Evolutionary conservation across 2,329 filamentous ascomycete genomes (phyloP).

Genomic region (Aspergillus carbonarius): DNA sequence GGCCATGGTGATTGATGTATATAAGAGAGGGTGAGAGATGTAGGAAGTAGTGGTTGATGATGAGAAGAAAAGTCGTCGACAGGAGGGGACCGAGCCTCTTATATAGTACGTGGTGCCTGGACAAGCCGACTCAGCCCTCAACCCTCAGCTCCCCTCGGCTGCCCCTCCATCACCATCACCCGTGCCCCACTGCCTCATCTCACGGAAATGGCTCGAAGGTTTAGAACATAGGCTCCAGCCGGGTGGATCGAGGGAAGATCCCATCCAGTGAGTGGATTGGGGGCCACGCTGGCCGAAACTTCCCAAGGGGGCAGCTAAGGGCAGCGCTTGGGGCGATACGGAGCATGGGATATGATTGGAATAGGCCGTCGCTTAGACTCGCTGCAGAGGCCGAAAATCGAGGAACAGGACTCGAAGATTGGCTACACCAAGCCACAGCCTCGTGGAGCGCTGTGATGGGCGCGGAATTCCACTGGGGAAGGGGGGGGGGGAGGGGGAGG

Average conservation of each 20-base stretch:
- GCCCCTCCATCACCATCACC: neutral
- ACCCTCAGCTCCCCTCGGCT: neutral
- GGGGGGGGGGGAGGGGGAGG: neutral
- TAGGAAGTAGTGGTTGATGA: slow-evolving; percentile 2
- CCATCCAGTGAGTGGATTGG: neutral
- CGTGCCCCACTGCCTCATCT: slow-evolving; percentile 1
- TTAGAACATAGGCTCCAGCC: neutral
- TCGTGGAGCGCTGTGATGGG: neutral
- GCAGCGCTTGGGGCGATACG: neutral
- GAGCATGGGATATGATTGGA: neutral
- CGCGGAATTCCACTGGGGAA: neutral
- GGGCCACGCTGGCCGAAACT: neutral
- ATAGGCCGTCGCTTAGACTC: neutral
- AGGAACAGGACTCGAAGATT: neutral
- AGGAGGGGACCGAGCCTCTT: slow-evolving; percentile 1
- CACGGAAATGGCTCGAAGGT: neutral
- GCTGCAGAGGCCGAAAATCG: neutral
- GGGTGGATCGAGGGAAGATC: slow-evolving; percentile 7
- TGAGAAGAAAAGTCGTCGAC: neutral
- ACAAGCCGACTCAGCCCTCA: neutral
- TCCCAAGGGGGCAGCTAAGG: neutral
- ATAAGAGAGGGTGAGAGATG: neutral
- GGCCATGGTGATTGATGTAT: slow-evolving; percentile 30
- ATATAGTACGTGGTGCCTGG: slow-evolving; percentile 3
- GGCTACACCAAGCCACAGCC: neutral